These are phyloP conservation scores for Hippophae tibetana DNA, from an alignment of 306 rosid genomes.

Conservation along the genomic window DNA sequence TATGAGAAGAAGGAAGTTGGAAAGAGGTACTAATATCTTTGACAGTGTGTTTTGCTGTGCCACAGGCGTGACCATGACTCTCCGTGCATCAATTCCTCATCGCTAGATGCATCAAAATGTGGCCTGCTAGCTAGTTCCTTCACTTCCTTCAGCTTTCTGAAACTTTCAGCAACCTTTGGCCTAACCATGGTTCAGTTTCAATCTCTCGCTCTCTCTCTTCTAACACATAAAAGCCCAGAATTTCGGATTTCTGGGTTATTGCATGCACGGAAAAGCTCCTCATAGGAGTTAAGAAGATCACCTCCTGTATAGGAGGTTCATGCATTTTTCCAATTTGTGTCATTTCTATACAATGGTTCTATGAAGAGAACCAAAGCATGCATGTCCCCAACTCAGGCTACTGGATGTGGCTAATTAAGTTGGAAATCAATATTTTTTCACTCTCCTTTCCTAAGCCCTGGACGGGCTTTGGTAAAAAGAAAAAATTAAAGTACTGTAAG, in stretches of 20 bases:
- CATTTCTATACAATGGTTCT: constrained; percentile 35
- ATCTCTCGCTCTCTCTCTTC: constrained; percentile 31
- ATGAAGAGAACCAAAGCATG: constrained; percentile 32
- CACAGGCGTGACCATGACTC: constrained; percentile 96
- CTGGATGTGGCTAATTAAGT: constrained; percentile 43
- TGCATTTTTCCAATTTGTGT: constrained; percentile 48
- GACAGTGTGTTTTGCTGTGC: constrained; percentile 99
- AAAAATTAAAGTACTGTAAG: background rate
- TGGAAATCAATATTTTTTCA: constrained; percentile 24
- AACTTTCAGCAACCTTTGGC: constrained; percentile 48
- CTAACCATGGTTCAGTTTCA: constrained; percentile 94
- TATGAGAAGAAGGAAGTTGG: background rate
- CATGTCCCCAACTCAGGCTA: constrained; percentile 42
- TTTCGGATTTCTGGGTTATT: constrained; percentile 33
- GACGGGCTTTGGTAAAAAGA: constrained; percentile 28
- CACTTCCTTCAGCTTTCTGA: constrained; percentile 38
- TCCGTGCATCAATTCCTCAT: constrained; percentile 76
- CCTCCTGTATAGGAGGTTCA: constrained; percentile 45
- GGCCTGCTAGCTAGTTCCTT: constrained; percentile 25
- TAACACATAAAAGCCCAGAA: constrained; percentile 35
- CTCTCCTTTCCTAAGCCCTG: constrained; percentile 29
- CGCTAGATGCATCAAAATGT: constrained; percentile 49
- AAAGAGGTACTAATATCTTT: constrained; percentile 62
- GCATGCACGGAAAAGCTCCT: constrained; percentile 38
- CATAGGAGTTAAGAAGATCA: constrained; percentile 44